Base-by-base conservation (phyloP, 2,329 filamentous ascomycete species). In the Orbilia oligospora region DNA sequence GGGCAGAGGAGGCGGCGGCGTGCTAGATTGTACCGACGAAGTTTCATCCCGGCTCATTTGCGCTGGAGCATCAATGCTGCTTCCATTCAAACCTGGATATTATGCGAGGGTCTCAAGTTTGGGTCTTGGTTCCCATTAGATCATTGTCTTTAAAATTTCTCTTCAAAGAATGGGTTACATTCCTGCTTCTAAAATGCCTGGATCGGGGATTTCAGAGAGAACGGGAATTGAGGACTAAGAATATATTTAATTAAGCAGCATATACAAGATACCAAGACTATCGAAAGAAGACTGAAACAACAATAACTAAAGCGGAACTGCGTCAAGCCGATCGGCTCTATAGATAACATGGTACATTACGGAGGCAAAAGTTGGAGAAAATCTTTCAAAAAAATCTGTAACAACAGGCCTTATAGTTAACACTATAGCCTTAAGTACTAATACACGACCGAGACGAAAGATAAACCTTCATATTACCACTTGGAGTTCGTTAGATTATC, bases 211-310 rank as follows among this genome's bases (percentile, higher is more conserved):
- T 49, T 49, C 16, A 49, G 46, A 18, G 16, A 20, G 46, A 49
- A 20, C 46, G 12, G 20, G 46, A 49, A 49, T 49, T 49, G 20
- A 49, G 12, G 5, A 20, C 5, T 6, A 20, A 49, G n/a, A 49
- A 20, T 49, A 49, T 49, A 49, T 20, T 20, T 5, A 20, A 49
- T 20, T 20, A n/a, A n/a, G n/a, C 46, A 49, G n/a, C n/a, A 49
- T 20, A 49, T 20, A 49, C 46, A 49, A 10, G 14, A 58, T 36
- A 58, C 22, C 51, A 30, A 56, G n/a, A 38, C 53, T 58, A 58
- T 58, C 24, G 53, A 58, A 36, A 58, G 53, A 49, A 49, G n/a
- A 38, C 18, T 10, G 53, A 58, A 58, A 58, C 53, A 58, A 58
- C 24, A 38, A 58, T 36, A 58, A 36, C 38, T 58, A 58, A 58